Evolutionary conservation across 371 early-diverging fungal genomes (phyloP).

Genomic region (Syncephalis fuscata): DNA sequence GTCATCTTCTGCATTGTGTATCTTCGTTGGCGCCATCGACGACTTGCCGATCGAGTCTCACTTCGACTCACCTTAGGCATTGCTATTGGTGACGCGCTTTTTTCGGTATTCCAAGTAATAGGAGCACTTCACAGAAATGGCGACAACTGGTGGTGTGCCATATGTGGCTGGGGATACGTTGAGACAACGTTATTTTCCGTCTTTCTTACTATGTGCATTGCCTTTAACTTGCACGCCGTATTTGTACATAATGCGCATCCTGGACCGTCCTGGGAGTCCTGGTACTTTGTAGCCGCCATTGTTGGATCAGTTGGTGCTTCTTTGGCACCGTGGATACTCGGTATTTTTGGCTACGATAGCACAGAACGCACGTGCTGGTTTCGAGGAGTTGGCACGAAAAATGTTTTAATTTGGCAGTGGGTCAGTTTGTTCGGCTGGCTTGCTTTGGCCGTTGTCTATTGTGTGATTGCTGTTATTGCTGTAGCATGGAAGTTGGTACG

Average conservation of each 20-base stretch:
- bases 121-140: background rate
- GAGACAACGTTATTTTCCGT: background rate
- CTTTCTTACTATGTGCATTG: background rate
- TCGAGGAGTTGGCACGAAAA: background rate
- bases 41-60: background rate
- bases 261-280: background rate
- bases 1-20: background rate
- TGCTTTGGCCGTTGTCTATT: background rate
- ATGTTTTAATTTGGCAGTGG: background rate
- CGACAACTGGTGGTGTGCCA: background rate
- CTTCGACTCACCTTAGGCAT: background rate
- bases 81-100: background rate
- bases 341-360: background rate
- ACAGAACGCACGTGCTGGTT: background rate
- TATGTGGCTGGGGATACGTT: background rate
- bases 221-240: background rate
- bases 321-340: background rate
- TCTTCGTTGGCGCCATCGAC: background rate
- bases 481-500: background rate
- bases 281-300: background rate
- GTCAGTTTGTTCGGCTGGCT: background rate
- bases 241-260: background rate
- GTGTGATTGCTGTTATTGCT: background rate
- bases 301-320: background rate
- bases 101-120: background rate